Conservation (phyloP, 208 protist genomes). For the Balamuthia mandrillaris region DNA sequence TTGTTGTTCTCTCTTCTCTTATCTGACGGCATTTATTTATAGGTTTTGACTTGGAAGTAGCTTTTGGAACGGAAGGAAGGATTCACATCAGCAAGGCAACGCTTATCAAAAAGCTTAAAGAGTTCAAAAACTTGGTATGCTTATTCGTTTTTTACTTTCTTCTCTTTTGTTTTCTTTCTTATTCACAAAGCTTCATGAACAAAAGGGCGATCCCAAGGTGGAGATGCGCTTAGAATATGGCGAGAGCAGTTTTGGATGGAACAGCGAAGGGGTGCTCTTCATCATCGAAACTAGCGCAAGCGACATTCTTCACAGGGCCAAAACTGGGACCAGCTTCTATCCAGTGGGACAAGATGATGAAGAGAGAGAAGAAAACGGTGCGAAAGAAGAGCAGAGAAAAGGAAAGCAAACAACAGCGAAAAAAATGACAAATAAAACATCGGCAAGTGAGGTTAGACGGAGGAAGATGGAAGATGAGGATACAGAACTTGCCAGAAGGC, state of each 20-base stretch:
- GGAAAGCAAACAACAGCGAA: too few relatives aligned
- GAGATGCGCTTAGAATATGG: conserved; percentile 11
- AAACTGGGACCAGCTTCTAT: too few relatives aligned
- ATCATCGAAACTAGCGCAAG: too few relatives aligned
- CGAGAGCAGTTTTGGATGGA: conserved; percentile 19
- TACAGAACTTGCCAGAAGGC: too few relatives aligned
- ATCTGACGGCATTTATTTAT: background rate
- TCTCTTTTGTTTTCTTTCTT: background rate
- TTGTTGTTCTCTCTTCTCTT: background rate
- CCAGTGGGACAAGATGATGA: too few relatives aligned
- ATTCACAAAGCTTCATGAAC: background rate
- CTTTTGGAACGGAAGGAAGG: background rate
- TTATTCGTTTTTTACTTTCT: background rate
- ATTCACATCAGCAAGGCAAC: conserved; percentile 29
- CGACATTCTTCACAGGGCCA: too few relatives aligned
- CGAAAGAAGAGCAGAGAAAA: too few relatives aligned
- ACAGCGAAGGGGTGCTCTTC: too few relatives aligned
- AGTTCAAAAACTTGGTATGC: background rate
- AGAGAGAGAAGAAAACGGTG: too few relatives aligned
- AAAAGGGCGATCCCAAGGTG: background rate
- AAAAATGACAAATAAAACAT: too few relatives aligned
- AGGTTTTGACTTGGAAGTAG: background rate
- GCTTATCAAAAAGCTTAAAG: background rate
- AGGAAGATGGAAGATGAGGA: too few relatives aligned
- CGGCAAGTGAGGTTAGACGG: too few relatives aligned